Conservation (phyloP, 768 basidiomycete species). For the Steccherinum ochraceum region DNA sequence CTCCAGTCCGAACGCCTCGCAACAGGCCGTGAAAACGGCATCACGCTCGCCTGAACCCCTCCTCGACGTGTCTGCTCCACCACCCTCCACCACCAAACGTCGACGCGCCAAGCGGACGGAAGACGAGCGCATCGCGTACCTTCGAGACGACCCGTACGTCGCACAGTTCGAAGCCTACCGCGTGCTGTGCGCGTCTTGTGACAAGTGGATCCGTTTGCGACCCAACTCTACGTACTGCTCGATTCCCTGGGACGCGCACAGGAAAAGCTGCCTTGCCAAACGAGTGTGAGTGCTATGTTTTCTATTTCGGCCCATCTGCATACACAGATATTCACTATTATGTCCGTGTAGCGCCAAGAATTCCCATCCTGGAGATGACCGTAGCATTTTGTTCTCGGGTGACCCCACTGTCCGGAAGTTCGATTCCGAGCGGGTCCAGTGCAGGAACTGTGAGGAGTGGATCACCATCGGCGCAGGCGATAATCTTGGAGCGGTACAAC, state of each 20-base stretch:
- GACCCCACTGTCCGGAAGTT: constrained; percentile 73
- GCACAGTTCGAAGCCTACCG: constrained; percentile 78
- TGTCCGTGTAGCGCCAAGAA: constrained; percentile 13
- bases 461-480: constrained; percentile 54
- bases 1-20: constrained; percentile 15
- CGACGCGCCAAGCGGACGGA: constrained; percentile 73
- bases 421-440: constrained; percentile 66
- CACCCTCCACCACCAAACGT: constrained; percentile 35
- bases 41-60: constrained; percentile 10
- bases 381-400: constrained; percentile 49
- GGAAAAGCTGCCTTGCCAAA: constrained; percentile 77
- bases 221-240: constrained; percentile 84
- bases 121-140: constrained; percentile 67
- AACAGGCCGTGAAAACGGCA: constrained; percentile 8
- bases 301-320: background rate
- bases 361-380: constrained; percentile 50
- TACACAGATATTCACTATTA: background rate
- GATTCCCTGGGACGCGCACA: constrained; percentile 85
- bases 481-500: constrained; percentile 53
- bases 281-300: constrained; percentile 47
- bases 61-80: constrained; percentile 6
- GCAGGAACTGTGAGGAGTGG: constrained; percentile 66
- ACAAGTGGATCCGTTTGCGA: constrained; percentile 82
- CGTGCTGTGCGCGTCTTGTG: constrained; percentile 72
- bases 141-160: constrained; percentile 66